Conservation (phyloP, 2,329 filamentous ascomycete genomes). For the Cladophialophora exuberans region DNA sequence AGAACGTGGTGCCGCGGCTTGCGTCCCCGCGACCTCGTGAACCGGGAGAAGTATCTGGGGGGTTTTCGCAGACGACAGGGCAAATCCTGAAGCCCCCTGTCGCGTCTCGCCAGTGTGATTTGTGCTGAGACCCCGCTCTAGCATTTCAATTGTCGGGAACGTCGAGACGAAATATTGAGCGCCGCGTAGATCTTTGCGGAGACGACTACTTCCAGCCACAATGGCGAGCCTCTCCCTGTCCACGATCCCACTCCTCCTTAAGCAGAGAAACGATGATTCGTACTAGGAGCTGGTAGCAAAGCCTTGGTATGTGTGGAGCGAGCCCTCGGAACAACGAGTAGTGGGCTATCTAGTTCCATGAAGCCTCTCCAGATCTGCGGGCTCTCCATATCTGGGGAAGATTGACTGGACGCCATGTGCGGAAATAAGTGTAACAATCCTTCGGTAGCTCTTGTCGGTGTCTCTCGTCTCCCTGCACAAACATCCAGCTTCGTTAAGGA, state of each 20-base stretch:
- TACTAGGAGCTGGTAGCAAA: background rate
- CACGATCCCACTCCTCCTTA: no score
- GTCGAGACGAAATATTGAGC: no score
- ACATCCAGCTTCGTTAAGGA: background rate
- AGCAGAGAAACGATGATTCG: background rate
- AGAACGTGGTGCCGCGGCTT: background rate
- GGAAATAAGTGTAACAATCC: constrained; percentile 6
- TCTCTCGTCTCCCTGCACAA: background rate
- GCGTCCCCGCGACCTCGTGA: background rate
- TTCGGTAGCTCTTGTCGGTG: background rate
- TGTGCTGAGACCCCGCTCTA: no score
- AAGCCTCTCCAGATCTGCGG: background rate
- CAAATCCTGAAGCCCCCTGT: no score
- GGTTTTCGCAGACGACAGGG: background rate
- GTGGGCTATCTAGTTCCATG: background rate
- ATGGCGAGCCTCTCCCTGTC: no score
- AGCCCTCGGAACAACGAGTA: no score
- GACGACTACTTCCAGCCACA: no score
- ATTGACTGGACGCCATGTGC: constrained; percentile 17
- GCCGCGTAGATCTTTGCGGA: no score
- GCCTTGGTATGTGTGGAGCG: background rate
- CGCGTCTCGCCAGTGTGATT: no score
- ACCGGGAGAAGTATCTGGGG: background rate
- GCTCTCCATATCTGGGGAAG: constrained; percentile 5
- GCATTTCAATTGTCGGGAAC: no score